Evolutionary conservation across 768 basidiomycete species (phyloP), one percentile per base, ranked within the genome.

Genomic region (Trametes cubensis): DNA sequence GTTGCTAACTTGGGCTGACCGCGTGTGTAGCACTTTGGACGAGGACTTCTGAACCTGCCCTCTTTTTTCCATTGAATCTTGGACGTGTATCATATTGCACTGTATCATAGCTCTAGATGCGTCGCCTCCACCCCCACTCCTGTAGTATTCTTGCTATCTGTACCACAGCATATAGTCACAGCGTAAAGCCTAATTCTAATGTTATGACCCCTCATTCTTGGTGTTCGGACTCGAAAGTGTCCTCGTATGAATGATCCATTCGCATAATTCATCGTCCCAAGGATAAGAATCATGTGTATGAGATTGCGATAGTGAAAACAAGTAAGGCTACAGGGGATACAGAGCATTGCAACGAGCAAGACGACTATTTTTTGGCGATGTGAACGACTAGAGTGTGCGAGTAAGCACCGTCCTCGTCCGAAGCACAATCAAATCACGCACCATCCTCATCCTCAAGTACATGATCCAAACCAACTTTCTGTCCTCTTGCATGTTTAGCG

Each of bases 401-500:
- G 57, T 41, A 46, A 60, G 42, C 11, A 34, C 6, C 23, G 17
- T 1, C 6, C 25, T 14, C 8, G 2, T 3, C 11, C 41, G 38
- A 39, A 14, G 23, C 44, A 10, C 55, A 23, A 13, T 28, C 46
- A 59, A 20, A 44, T 28, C 3, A 73, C 85, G 72, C 72, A 86
- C 90, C 90, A 73, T 95, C 93, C 77, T 95, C 93, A 67, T 95
- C 93, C 68, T 93, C 91, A 34, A 96, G 75, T 11, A 88, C 73
- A 69, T 95, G 94, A 21, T 94, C 93, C 53, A 93, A 67, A 11
- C 95, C 94, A 30, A 95, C 93, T 73, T 98, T 97, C 75, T 99
- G 97, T 10, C 97, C 97, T 65, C 97, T 82, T 4, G 94, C 80
- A 72, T 99, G 97, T 78, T 98, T 98, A n/a, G 95, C 96, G 66